phyloP scores from a whole-genome alignment of 305 asterid genomes.

The Lippia alba region DNA sequence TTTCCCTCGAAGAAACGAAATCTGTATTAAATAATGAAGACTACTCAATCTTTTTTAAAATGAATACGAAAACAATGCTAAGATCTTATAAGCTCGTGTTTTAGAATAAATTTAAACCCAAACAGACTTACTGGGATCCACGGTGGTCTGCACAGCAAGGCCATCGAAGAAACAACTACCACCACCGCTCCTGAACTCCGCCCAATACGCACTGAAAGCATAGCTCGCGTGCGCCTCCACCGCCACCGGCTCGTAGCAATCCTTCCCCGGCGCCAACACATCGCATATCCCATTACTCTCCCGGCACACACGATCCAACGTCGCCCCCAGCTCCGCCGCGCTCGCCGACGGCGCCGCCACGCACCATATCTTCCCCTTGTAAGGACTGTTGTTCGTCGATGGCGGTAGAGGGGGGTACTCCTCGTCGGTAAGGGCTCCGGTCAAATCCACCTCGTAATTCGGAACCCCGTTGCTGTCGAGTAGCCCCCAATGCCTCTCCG shows the following conservation, averaged over 20 bases:
- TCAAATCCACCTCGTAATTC: conserved; percentile 63
- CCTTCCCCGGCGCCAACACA: conserved; percentile 58
- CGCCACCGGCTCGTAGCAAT: conserved; percentile 70
- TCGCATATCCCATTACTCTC: conserved; percentile 61
- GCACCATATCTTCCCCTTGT: conserved; percentile 72
- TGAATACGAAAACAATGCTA: too few relatives aligned
- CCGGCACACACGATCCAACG: conserved; percentile 51
- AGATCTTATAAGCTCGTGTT: too few relatives aligned
- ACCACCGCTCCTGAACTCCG: conserved; percentile 57
- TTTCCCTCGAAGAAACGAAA: too few relatives aligned
- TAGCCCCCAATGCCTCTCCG: conserved; percentile 85
- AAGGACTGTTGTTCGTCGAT: conserved; percentile 56
- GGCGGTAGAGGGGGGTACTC: conserved; percentile 33
- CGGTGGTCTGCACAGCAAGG: conserved; percentile 66
- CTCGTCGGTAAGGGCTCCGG: conserved; percentile 39
- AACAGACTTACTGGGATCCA: conserved; percentile 77
- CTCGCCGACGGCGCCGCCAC: conserved; percentile 46
- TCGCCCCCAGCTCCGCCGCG: conserved; percentile 40
- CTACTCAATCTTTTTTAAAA: too few relatives aligned
- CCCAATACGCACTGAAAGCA: conserved; percentile 85
- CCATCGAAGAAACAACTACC: conserved; percentile 76
- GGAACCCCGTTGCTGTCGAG: conserved; percentile 50
- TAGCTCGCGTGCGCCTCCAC: conserved; percentile 63
- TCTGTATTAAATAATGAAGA: too few relatives aligned
- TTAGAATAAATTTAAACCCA: too few relatives aligned